phyloP scores from a whole-genome alignment of 306 rosid species.

The Elaeagnus macrophylla region DNA sequence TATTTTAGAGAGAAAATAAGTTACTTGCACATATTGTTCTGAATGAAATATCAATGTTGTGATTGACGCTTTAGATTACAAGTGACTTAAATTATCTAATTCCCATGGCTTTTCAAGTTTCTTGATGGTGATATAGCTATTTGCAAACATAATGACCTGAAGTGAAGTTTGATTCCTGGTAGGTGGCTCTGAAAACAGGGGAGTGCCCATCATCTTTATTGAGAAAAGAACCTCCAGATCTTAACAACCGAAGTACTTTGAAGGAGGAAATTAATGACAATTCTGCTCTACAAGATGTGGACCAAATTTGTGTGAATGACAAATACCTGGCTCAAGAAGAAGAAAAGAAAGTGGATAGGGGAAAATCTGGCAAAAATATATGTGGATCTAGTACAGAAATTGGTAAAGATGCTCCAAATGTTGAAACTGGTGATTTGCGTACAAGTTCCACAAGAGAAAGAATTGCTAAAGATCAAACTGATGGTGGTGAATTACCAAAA shows the following conservation, averaged over 20 bases:
- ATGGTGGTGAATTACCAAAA: conserved; percentile 41
- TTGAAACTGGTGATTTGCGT: conserved; percentile 90
- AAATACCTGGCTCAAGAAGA: conserved; percentile 38
- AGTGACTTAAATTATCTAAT: conserved; percentile 8
- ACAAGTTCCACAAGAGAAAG: conserved; percentile 64
- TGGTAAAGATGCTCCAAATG: conserved; percentile 53
- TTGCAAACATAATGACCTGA: conserved; percentile 28
- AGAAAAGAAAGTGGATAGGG: conserved; percentile 39
- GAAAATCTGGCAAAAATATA: conserved; percentile 30
- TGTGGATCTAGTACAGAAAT: conserved; percentile 39
- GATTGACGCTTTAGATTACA: neutral
- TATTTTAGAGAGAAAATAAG: neutral
- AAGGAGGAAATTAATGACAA: conserved; percentile 69
- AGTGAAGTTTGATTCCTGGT: conserved; percentile 41
- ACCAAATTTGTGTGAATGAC: conserved; percentile 33
- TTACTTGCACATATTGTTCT: neutral
- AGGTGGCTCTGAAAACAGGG: conserved; percentile 60
- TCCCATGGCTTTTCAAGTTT: conserved; percentile 24
- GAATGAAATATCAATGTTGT: neutral
- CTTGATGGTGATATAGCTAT: conserved; percentile 12
- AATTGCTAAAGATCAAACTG: conserved; percentile 38
- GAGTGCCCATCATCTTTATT: conserved; percentile 37
- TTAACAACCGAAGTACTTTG: conserved; percentile 35
- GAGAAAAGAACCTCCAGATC: conserved; percentile 33
- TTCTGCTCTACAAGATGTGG: conserved; percentile 51